phyloP scores from a whole-genome alignment of 2,329 filamentous ascomycete species.

The Claviceps paspali region DNA sequence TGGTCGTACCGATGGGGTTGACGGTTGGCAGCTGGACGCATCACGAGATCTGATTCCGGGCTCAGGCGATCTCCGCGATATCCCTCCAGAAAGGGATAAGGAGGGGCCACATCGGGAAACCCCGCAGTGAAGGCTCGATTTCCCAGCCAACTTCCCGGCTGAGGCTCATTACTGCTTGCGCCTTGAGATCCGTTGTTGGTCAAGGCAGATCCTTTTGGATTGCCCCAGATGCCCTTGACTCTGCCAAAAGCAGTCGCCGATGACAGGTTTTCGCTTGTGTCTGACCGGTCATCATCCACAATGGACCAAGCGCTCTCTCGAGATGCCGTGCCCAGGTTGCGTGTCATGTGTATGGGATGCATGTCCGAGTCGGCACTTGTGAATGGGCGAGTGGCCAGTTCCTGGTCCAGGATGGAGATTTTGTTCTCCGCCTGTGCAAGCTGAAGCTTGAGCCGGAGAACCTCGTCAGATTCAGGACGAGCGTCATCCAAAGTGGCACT shows the following conservation, averaged over 20 bases:
- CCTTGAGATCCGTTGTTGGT: conserved; percentile 18
- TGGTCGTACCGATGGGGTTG: conserved; percentile 32
- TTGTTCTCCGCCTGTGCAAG: conserved; percentile 55
- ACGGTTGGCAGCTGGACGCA: conserved; percentile 26
- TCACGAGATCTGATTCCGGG: conserved; percentile 32
- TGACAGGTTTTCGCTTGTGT: conserved; percentile 39
- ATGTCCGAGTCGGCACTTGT: conserved; percentile 33
- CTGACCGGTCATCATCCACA: conserved; percentile 40
- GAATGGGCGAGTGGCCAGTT: conserved; percentile 47
- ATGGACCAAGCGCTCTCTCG: conserved; percentile 36
- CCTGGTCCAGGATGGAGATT: conserved; percentile 56
- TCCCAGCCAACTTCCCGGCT: conserved; percentile 28
- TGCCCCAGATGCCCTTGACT: conserved; percentile 40
- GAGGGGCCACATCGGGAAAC: conserved; percentile 24
- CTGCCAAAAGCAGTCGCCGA: conserved; percentile 35
- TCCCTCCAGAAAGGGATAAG: conserved; percentile 22
- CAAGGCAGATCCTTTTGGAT: conserved; percentile 25
- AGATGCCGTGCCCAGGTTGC: conserved; percentile 9
- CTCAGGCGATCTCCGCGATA: conserved; percentile 31
- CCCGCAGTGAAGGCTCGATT: conserved; percentile 22
- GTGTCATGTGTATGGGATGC: conserved; percentile 9
- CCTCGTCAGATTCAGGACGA: conserved; percentile 34
- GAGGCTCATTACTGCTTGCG: conserved; percentile 20
- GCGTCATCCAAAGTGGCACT: conserved; percentile 32
- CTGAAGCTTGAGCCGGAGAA: conserved; percentile 54